Conservation (phyloP, 108 stramenopile genomes). For the Craspedostauros australis region DNA sequence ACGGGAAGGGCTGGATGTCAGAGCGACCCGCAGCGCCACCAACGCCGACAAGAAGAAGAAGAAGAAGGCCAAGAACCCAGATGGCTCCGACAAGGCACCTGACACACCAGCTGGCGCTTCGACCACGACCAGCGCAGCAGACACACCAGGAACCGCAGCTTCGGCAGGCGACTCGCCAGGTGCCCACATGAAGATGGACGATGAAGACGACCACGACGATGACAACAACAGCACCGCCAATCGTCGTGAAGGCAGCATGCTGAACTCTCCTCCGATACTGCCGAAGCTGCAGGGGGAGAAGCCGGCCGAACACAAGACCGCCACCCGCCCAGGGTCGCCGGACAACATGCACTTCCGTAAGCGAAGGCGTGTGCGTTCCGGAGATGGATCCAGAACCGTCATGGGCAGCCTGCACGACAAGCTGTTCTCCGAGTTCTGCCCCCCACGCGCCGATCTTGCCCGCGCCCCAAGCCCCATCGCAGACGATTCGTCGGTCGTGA, state of each 20-base stretch:
- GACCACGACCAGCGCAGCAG: not conserved
- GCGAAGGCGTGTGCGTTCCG: slow-evolving; percentile 42
- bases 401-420: slow-evolving; percentile 26
- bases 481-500: too few relatives aligned
- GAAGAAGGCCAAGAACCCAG: slow-evolving; percentile 24
- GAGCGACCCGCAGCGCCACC: slow-evolving; percentile 67
- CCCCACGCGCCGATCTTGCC: slow-evolving; percentile 42
- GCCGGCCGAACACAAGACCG: too few relatives aligned
- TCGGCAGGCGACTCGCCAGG: not conserved
- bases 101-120: too few relatives aligned
- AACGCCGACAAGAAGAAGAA: slow-evolving; percentile 38
- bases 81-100: slow-evolving; percentile 10
- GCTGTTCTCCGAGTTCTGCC: slow-evolving; percentile 52
- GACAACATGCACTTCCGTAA: slow-evolving; percentile 35
- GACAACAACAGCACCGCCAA: not conserved
- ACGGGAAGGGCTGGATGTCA: slow-evolving; percentile 79
- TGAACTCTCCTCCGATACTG: slow-evolving; percentile 29
- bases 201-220: not conserved
- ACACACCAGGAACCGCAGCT: not conserved
- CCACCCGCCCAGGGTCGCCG: slow-evolving; percentile 20
- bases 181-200: not conserved
- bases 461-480: slow-evolving; percentile 27
- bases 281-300: slow-evolving; percentile 6
- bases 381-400: slow-evolving; percentile 11
- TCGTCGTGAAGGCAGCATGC: too few relatives aligned